These are phyloP conservation scores for Monilinia fructigena DNA, from an alignment of 2,329 filamentous ascomycete species.

Conservation along the genomic window DNA sequence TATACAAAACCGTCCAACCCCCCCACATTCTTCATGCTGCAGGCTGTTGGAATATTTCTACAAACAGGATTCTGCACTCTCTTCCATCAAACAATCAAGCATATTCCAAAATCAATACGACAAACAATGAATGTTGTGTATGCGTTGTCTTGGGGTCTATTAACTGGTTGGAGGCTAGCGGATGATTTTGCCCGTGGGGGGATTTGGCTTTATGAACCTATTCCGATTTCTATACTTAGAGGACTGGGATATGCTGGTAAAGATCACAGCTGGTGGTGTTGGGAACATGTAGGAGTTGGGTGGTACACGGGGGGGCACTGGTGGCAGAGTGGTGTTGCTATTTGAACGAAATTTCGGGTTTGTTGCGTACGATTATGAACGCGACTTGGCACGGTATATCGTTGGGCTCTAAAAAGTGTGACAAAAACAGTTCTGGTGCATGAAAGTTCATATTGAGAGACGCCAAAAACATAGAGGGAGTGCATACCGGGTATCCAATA, in stretches of 20 bases:
- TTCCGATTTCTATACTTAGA: conserved; percentile 73
- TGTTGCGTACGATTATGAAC: not conserved
- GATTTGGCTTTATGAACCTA: conserved; percentile 76
- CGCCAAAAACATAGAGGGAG: not conserved
- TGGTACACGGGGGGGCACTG: conserved; percentile 63
- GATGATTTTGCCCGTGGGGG: conserved; percentile 75
- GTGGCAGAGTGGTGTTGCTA: conserved; percentile 48
- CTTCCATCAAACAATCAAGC: conserved; percentile 40
- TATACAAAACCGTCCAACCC: conserved; percentile 52
- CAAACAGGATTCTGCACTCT: conserved; percentile 50
- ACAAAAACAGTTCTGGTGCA: not conserved
- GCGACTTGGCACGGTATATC: not conserved
- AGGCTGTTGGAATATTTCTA: conserved; percentile 62
- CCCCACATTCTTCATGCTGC: conserved; percentile 68
- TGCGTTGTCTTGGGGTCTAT: conserved; percentile 64
- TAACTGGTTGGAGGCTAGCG: conserved; percentile 63
- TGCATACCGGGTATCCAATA: not conserved
- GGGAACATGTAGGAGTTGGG: conserved; percentile 50
- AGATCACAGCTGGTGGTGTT: conserved; percentile 67
- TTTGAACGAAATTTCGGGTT: not conserved
- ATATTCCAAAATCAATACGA: conserved; percentile 48
- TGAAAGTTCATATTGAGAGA: not conserved
- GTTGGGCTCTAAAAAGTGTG: not conserved
- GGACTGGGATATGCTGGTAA: conserved; percentile 61
- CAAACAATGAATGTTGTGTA: conserved; percentile 60